Evolutionary conservation across 208 protist genomes (phyloP), one percentile per base, ranked within the genome.

Genomic region (Acanthamoeba sp.): DNA sequence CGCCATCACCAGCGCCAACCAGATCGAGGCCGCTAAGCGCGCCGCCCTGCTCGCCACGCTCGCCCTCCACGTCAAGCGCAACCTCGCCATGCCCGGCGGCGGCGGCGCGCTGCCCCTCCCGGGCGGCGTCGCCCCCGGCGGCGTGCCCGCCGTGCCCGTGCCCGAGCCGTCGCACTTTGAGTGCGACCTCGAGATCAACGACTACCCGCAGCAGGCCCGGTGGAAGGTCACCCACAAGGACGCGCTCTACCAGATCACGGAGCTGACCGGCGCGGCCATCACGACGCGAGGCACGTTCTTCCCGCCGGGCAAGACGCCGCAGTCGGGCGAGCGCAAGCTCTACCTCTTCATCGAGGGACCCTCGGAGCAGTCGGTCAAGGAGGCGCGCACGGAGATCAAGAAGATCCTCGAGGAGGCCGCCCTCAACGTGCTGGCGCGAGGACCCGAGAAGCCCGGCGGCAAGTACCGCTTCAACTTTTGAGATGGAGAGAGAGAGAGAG

Each of bases 101-200:
- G 50, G 50, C 42, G 38, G 52, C 57, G 93, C 3, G 0, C 82
- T 89, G 40, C 50, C 22, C 48, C 36, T 18, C 9, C 10, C 14
- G 0, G 45, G 36, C 66, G n/a, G 1, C 66, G n/a, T 76, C 66
- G 66, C 6, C 42, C 40, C 34, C 0, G 40, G 24, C 78, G 29
- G 57, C 78, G 6, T 87, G 45, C 45, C 55, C 12, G 69, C 90
- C 27, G 34, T 89, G 29, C 27, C 38, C 10, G 66, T 7, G 22
- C 34, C 42, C 9, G 36, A 32, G 34, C 22, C 42, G 40, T 59
- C 52, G 10, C 96, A 96, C 80, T 98, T 97, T 73, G 55, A 96
- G 34, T 95, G 95, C 1, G 98, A 99, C 93, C 45, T 99, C 34
- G 98, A 99, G 94, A 98, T 99, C 95, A 99, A 99, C 96, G 98